Conservation (phyloP, 768 basidiomycete species). For the Cystofilobasidium macerans region DNA sequence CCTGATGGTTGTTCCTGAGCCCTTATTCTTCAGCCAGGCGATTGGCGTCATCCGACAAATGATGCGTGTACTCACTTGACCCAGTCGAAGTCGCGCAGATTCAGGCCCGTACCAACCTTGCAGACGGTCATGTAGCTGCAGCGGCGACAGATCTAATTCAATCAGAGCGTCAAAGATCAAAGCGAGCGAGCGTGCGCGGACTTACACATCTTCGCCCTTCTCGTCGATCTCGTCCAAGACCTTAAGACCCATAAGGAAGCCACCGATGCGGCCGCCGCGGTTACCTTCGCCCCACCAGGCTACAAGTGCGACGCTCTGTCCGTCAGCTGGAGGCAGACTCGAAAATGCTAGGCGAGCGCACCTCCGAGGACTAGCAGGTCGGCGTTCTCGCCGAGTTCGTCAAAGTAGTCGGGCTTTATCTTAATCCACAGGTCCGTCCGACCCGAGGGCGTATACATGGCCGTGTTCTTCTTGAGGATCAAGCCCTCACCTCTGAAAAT, state of each 20-base stretch:
- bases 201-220: conserved; percentile 51
- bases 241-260: conserved; percentile 77
- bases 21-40: neutral
- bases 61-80: conserved; percentile 41
- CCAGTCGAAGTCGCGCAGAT: conserved; percentile 76
- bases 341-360: neutral
- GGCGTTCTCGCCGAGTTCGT: conserved; percentile 24
- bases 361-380: conserved; percentile 55
- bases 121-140: conserved; percentile 73
- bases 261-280: conserved; percentile 78
- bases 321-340: too few species aligned
- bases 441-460: conserved; percentile 73
- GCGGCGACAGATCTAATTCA: neutral
- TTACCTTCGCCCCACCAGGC: conserved; percentile 76
- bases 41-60: neutral
- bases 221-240: conserved; percentile 49
- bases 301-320: conserved; percentile 31
- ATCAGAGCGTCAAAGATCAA: neutral
- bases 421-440: conserved; percentile 91
- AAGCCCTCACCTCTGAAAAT: conserved; percentile 88
- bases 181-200: neutral
- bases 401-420: conserved; percentile 80
- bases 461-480: conserved; percentile 73
- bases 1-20: conserved; percentile 49
- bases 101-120: conserved; percentile 80